Base-by-base conservation (phyloP, 495 filamentous ascomycete species). In the Penicillium soppii region DNA sequence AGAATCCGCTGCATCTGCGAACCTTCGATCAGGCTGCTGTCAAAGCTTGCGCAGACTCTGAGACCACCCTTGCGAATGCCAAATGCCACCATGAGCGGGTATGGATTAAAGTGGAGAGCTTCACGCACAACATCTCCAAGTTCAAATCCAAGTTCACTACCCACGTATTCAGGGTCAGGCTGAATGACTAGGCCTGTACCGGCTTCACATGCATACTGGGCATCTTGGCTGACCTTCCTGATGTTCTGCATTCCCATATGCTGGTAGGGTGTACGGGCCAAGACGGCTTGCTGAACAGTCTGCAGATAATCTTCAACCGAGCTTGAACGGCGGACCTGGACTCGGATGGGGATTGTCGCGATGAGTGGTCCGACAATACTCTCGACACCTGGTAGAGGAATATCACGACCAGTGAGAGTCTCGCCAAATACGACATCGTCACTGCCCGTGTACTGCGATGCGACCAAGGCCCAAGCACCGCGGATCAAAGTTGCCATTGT, bases 191-290 rank as follows among this genome's bases (percentile, higher is more conserved):
- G 63, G 7, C 84, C 67, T 43, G 75, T 86, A n/a, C 77, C 72
- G 39, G 86, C 76, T 47, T 86, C 83, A 47, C 84, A 87, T 12
- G 86, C 86, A 53, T 81, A 70, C 27, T 79, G 72, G 4, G 86
- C 80, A 54, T 88, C 85, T 0, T 69, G 56, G 56, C 79, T 82
- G 29, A 88, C 70, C 17, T 74, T 72, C 48, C 80, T 72, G 51
- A 91, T 91, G 44, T 86, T 77, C 62, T 88, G 83, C 62, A 91
- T 72, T 6, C 87, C 87, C 59, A 81, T 74, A 40, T 88, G 84
- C 63, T 91, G 80, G 59, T 83, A 82, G 0, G 81, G 74, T 5
- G 83, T 80, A 1, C 78, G 75, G 1, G 69, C 68, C 16, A 81
- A 61, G 19, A 77, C 71, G 12, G 75, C 65, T 30, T 80, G 69